A percentile compares a stretch with the other conserved stretches of the same genome.
Evolutionary conservation across 225 moss, liverwort and hornwort species (phyloP).

Genomic region (Anthoceros angustus): DNA sequence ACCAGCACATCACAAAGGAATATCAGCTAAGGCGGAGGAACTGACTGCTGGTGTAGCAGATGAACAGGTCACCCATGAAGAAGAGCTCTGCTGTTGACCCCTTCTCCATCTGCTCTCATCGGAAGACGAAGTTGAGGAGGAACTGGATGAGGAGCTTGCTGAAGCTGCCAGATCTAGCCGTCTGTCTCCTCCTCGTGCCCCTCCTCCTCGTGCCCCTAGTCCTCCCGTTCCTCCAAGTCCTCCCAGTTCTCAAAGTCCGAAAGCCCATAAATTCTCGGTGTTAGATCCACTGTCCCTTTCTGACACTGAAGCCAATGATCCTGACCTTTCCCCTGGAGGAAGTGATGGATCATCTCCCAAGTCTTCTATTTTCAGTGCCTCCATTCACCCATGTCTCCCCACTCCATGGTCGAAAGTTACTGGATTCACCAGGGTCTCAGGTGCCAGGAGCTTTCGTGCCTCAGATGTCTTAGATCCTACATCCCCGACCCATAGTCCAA

Average conservation of each 20-base stretch:
- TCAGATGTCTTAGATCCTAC: not conserved
- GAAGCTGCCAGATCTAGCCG: not conserved
- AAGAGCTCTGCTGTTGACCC: not conserved
- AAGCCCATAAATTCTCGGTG: not conserved
- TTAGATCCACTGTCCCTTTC: not conserved
- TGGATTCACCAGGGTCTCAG: slow-evolving; percentile 10
- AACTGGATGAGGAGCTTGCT: slow-evolving; percentile 2
- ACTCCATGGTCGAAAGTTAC: slow-evolving; percentile 9
- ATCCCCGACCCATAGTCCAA: not conserved
- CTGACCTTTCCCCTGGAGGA: not conserved
- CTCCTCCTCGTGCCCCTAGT: not conserved
- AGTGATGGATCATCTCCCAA: not conserved
- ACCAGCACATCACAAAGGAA: not conserved
- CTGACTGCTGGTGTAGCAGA: not conserved
- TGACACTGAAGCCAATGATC: not conserved
- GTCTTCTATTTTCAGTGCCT: slow-evolving; percentile 8
- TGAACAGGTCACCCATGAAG: not conserved
- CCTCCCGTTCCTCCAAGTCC: not conserved
- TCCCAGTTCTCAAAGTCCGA: not conserved
- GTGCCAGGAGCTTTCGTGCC: not conserved
- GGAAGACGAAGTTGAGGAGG: not conserved
- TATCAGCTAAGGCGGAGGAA: not conserved
- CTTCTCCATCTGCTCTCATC: slow-evolving; percentile 2
- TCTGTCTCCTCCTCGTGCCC: not conserved
- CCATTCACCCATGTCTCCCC: slow-evolving; percentile 11